These are phyloP conservation scores for Mortierella sp. DNA, from an alignment of 371 early-diverging fungal genomes.

Conservation along the genomic window DNA sequence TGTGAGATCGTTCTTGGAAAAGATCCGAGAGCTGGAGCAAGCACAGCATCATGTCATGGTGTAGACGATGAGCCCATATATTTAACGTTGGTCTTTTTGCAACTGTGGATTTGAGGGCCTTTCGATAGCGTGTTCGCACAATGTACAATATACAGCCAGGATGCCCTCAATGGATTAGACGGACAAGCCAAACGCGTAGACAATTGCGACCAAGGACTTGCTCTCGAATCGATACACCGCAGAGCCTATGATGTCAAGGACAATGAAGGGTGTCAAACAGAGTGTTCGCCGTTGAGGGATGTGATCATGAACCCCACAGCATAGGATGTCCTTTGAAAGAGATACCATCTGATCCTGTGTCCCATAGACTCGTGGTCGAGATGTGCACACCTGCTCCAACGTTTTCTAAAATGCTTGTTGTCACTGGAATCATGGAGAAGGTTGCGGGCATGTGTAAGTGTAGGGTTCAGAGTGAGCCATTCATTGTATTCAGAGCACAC, in stretches of 20 bases:
- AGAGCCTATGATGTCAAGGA: conserved; percentile 18
- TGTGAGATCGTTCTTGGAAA: conserved; percentile 47
- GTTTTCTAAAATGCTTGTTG: conserved; percentile 37
- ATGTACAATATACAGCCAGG: no score
- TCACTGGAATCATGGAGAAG: conserved; percentile 10
- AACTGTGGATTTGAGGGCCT: no score
- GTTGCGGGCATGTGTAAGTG: neutral
- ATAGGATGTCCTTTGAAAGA: neutral
- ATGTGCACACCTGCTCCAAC: conserved; percentile 47
- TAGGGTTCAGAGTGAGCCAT: neutral
- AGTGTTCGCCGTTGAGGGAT: neutral
- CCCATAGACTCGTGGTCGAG: conserved; percentile 47
- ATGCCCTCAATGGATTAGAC: no score
- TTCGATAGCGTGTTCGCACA: no score
- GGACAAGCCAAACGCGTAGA: conserved; percentile 37
- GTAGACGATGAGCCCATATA: neutral
- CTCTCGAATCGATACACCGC: conserved; percentile 40
- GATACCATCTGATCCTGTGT: conserved; percentile 48
- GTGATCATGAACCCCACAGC: no score
- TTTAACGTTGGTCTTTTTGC: neutral
- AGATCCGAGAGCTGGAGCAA: conserved; percentile 43
- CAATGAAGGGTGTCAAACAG: neutral
- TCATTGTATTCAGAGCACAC: no score
- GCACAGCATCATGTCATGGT: conserved; percentile 17
- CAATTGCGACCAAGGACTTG: conserved; percentile 35